These are phyloP conservation scores for Colletotrichum truncatum DNA, from an alignment of 2,329 filamentous ascomycete genomes.

Conservation along the genomic window DNA sequence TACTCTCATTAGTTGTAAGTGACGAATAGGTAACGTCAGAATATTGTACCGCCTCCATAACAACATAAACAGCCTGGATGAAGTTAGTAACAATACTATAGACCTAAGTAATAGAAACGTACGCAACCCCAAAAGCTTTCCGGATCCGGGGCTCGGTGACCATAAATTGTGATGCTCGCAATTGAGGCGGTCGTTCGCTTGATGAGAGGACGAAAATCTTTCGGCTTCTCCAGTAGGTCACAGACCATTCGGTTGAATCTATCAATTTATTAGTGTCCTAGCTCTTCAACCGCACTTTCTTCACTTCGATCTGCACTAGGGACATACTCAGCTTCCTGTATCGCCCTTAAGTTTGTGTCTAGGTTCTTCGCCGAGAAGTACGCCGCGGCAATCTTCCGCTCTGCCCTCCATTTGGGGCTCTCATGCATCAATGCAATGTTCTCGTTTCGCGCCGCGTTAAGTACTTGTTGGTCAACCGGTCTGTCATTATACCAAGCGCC, in stretches of 20 bases:
- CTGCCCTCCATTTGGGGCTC: slow-evolving; percentile 52
- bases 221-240: slow-evolving; percentile 10
- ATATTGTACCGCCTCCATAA: neutral
- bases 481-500: slow-evolving; percentile 52
- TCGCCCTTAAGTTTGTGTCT: slow-evolving; percentile 49
- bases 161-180: neutral
- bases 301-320: too few species aligned
- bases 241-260: neutral
- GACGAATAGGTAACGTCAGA: too few species aligned
- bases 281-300: rapidly evolving
- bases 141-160: neutral
- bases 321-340: slow-evolving; percentile 57
- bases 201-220: neutral
- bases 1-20: too few species aligned
- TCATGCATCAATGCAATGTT: slow-evolving; percentile 50
- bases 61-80: neutral
- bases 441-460: neutral
- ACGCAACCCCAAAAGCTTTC: slow-evolving; percentile 17
- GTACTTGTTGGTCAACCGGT: slow-evolving; percentile 36
- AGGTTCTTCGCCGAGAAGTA: slow-evolving; percentile 53
- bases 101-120: neutral
- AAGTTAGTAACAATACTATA: neutral
- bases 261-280: neutral
- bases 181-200: slow-evolving; percentile 19
- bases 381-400: slow-evolving; percentile 56